Conservation (phyloP, 2,329 filamentous ascomycete species). For the Juglanconis sp. region DNA sequence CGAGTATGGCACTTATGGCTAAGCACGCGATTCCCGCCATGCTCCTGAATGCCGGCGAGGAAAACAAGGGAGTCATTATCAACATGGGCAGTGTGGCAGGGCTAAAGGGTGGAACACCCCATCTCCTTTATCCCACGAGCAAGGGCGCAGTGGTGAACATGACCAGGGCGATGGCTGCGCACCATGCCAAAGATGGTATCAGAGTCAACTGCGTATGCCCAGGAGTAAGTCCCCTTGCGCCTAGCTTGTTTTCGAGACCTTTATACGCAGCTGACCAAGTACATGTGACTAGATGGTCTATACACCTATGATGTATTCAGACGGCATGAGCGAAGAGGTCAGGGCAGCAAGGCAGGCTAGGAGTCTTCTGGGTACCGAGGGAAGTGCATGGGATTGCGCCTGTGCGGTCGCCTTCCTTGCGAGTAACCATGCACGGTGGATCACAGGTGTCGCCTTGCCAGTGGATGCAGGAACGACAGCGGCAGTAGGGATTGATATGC, state of each 20-base stretch:
- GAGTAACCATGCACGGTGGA: slow-evolving; percentile 40
- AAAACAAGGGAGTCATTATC: slow-evolving; percentile 50
- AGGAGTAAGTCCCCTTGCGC: slow-evolving; percentile 26
- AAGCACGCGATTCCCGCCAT: slow-evolving; percentile 61
- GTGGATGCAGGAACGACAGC: slow-evolving; percentile 42
- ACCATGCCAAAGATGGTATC: slow-evolving; percentile 43
- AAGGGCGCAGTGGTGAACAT: slow-evolving; percentile 50
- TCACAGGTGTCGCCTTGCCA: slow-evolving; percentile 38
- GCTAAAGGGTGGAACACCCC: slow-evolving; percentile 41
- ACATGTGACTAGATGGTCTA: slow-evolving; percentile 35
- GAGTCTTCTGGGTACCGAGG: slow-evolving; percentile 39
- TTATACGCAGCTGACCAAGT: not conserved
- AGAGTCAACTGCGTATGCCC: slow-evolving; percentile 50
- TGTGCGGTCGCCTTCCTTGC: slow-evolving; percentile 38
- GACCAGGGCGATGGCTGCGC: slow-evolving; percentile 49
- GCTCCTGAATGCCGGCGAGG: slow-evolving; percentile 45
- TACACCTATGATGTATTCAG: slow-evolving; percentile 43
- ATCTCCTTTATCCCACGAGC: slow-evolving; percentile 44
- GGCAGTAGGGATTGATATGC: not conserved
- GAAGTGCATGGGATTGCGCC: slow-evolving; percentile 42
- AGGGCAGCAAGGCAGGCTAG: slow-evolving; percentile 35
- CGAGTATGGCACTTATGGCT: slow-evolving; percentile 62
- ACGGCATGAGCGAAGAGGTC: slow-evolving; percentile 37
- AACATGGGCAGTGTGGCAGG: slow-evolving; percentile 64
- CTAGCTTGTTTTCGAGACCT: no score